Conservation (phyloP, 208 protist species). For the Herpetomonas muscarum region DNA sequence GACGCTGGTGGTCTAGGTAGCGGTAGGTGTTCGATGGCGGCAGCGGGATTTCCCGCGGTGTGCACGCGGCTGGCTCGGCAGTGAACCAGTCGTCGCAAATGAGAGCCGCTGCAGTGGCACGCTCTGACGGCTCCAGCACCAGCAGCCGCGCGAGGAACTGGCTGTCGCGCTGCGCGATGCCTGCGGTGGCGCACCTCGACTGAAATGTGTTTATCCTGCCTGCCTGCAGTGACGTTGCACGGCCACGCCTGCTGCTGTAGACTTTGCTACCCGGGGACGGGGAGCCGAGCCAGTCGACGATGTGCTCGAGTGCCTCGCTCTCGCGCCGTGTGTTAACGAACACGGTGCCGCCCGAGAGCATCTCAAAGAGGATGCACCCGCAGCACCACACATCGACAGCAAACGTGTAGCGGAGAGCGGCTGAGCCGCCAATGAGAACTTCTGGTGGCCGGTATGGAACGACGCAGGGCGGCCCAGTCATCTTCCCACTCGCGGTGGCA, state of each 20-base stretch:
- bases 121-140: conserved; percentile 57
- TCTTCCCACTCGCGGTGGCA: conserved; percentile 9
- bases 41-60: conserved; percentile 51
- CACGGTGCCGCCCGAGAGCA: conserved; percentile 94
- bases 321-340: conserved; percentile 80
- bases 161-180: conserved; percentile 33
- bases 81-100: conserved; percentile 74
- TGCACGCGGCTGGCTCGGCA: conserved; percentile 45
- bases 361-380: conserved; percentile 98
- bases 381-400: conserved; percentile 94
- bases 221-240: conserved; percentile 9
- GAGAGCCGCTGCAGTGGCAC: conserved; percentile 43
- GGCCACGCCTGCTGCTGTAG: conserved; percentile 29
- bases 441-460: conserved; percentile 76
- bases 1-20: conserved; percentile 42
- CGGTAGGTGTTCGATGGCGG: conserved; percentile 64
- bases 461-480: conserved; percentile 78
- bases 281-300: conserved; percentile 78
- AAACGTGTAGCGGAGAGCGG: conserved; percentile 76
- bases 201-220: conserved; percentile 40
- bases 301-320: conserved; percentile 48
- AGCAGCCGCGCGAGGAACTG: conserved; percentile 76
- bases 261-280: conserved; percentile 33
- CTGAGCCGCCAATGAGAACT: conserved; percentile 47
- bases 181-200: conserved; percentile 38